phyloP scores from a whole-genome alignment of 768 basidiomycete genomes.

The Paxillus involutus region DNA sequence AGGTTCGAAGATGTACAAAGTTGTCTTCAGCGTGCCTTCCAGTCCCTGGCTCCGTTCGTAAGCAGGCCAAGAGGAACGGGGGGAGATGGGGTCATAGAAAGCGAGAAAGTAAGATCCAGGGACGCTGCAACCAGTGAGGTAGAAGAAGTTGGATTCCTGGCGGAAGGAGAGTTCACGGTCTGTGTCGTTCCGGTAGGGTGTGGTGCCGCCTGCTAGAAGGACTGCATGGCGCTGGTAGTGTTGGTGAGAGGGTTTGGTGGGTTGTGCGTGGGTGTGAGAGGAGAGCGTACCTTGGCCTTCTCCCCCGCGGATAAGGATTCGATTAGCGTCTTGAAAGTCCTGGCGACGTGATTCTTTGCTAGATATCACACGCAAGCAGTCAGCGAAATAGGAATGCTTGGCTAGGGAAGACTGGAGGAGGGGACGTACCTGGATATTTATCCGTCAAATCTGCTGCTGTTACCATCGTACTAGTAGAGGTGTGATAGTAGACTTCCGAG shows the following conservation, averaged over 20 bases:
- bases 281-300: constrained; percentile 47
- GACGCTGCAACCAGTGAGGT: constrained; percentile 77
- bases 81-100: constrained; percentile 43
- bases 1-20: constrained; percentile 79
- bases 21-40: constrained; percentile 39
- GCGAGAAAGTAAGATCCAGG: constrained; percentile 70
- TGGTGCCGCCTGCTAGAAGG: constrained; percentile 63
- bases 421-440: constrained; percentile 24
- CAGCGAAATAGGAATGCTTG: not conserved
- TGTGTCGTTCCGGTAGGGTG: constrained; percentile 74
- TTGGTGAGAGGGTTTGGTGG: not conserved
- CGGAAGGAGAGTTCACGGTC: constrained; percentile 78
- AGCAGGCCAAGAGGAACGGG: not conserved
- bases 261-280: not conserved
- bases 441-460: constrained; percentile 2
- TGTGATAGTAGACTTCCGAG: too few species aligned
- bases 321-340: constrained; percentile 53
- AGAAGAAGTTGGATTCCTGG: constrained; percentile 86
- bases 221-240: constrained; percentile 62
- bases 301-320: constrained; percentile 49
- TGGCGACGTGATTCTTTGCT: constrained; percentile 54
- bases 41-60: constrained; percentile 37
- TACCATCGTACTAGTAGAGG: constrained; percentile 9
- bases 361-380: not conserved
- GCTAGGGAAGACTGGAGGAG: too few species aligned